phyloP scores from a whole-genome alignment of 306 rosid genomes.

The Astragalus glycyphyllos region DNA sequence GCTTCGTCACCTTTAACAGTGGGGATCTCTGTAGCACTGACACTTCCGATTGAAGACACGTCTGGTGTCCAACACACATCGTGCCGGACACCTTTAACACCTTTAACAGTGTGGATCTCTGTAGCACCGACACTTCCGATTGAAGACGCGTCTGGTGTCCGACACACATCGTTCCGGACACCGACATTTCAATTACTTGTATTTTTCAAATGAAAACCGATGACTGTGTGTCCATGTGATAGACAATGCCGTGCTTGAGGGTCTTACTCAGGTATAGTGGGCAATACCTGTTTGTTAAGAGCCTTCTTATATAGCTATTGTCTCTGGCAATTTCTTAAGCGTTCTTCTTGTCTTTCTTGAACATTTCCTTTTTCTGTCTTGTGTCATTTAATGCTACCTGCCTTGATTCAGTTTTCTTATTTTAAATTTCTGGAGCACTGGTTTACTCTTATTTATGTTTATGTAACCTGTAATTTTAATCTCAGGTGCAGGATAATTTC shows the following conservation, averaged over 20 bases:
- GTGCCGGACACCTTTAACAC: no score
- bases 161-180: no score
- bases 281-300: neutral
- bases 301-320: neutral
- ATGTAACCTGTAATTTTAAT: constrained; percentile 27
- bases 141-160: no score
- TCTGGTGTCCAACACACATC: no score
- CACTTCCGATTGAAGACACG: no score
- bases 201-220: no score
- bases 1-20: neutral
- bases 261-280: neutral
- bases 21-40: no score
- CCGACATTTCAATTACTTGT: no score
- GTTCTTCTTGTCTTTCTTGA: neutral
- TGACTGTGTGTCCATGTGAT: no score
- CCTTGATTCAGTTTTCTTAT: neutral
- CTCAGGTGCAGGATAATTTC: constrained; percentile 88
- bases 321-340: neutral
- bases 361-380: constrained; percentile 2
- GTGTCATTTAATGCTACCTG: constrained; percentile 13
- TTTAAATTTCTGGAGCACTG: constrained; percentile 15
- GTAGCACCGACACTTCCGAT: no score
- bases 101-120: no score
- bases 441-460: constrained; percentile 13
- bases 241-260: constrained; percentile 4